These are phyloP conservation scores for Apiotrichum brassicae DNA, from an alignment of 1,284 basidiomycete species.

Conservation along the genomic window DNA sequence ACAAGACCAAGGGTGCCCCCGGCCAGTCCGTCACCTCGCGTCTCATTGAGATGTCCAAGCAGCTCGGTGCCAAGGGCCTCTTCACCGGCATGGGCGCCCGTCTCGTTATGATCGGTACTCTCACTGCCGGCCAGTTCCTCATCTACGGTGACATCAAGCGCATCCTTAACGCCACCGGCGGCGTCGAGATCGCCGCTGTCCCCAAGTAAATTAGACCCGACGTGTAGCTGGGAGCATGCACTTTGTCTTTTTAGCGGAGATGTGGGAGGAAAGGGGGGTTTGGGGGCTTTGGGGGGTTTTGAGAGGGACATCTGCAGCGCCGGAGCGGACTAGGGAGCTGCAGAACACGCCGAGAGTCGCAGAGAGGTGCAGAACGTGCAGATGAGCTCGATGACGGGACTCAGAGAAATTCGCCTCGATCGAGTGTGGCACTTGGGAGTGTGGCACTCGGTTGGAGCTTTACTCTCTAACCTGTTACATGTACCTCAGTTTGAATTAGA, in stretches of 20 bases:
- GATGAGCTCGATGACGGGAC: no score
- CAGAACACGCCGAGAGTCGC: no score
- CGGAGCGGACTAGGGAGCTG: no score
- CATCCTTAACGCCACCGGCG: conserved; percentile 50
- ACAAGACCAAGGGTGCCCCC: conserved; percentile 55
- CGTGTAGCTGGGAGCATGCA: neutral
- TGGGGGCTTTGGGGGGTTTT: no score
- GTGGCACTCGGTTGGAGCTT: no score
- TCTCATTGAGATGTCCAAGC: conserved; percentile 49
- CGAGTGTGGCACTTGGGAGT: no score
- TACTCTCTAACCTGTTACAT: no score
- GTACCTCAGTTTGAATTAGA: no score
- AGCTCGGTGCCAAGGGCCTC: conserved; percentile 52
- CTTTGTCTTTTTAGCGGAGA: neutral
- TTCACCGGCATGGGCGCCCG: conserved; percentile 50
- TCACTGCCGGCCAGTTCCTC: conserved; percentile 53
- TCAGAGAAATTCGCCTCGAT: no score
- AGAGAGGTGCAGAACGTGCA: no score
- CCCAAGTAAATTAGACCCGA: conserved; percentile 33
- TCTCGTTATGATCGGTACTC: conserved; percentile 52
- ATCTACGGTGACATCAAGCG: conserved; percentile 52
- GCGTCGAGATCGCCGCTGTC: conserved; percentile 45
- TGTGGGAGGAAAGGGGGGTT: no score
- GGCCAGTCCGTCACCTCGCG: conserved; percentile 52
- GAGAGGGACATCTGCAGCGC: no score